These are phyloP conservation scores for Huntiella abstrusa DNA, from an alignment of 2,329 filamentous ascomycete species.

Conservation along the genomic window DNA sequence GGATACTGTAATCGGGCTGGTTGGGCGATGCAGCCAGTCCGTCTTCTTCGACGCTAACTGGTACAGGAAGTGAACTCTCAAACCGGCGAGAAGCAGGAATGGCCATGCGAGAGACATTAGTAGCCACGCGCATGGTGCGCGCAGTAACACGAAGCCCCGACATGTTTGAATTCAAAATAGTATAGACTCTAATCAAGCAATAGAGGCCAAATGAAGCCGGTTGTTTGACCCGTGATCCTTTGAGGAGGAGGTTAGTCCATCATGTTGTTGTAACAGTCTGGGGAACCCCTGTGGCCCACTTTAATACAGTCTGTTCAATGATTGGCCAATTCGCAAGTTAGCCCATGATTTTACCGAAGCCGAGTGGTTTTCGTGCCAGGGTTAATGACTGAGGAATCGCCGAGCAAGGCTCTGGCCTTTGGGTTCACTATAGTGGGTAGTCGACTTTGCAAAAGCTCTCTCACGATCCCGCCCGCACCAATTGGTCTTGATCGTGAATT, in stretches of 20 bases:
- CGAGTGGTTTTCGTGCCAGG: constrained; percentile 30
- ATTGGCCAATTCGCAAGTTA: constrained; percentile 24
- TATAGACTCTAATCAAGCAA: background rate
- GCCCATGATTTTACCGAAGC: constrained; percentile 23
- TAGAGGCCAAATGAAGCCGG: background rate
- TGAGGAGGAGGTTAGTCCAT: background rate
- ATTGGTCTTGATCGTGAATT: constrained; percentile 10
- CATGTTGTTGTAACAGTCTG: background rate
- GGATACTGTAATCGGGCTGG: constrained; percentile 63
- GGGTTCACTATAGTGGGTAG: constrained; percentile 6
- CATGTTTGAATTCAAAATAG: background rate
- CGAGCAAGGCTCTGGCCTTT: constrained; percentile 9
- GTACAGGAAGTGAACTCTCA: constrained; percentile 29
- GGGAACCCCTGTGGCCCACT: background rate
- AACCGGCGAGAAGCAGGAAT: constrained; percentile 28
- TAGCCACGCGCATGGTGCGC: background rate
- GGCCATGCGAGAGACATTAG: constrained; percentile 17
- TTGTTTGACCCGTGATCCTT: constrained; percentile 6
- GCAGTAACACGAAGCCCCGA: constrained; percentile 3
- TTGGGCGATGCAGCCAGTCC: constrained; percentile 28
- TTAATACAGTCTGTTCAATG: constrained; percentile 14
- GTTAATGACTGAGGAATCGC: constrained; percentile 8
- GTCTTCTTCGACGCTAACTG: constrained; percentile 21
- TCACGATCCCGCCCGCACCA: constrained; percentile 10
- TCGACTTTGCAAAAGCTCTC: constrained; percentile 11